Base-by-base conservation (phyloP, 805 yeast species). In the Kluyveromyces siamensis region DNA sequence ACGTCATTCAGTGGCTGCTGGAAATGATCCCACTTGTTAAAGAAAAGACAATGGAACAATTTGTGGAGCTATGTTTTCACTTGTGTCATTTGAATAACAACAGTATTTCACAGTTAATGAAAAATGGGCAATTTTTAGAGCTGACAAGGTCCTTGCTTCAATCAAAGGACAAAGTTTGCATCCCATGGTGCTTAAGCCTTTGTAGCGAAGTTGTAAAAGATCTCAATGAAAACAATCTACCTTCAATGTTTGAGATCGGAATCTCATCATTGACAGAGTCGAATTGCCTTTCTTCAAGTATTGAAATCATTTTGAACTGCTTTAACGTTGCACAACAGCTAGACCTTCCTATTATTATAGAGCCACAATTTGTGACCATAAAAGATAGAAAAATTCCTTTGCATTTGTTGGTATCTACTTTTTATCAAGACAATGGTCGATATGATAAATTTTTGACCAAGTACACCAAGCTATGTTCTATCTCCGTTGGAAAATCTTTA, bases 21-120 rank as follows among this genome's bases (percentile, higher is more conserved):
- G 37, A 41, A 7, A 50, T 57, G 19, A 47, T 58, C 18, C 45
- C 52, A 11, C 52, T 51, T 13, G 54, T 54, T 11, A 40, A 36
- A 14, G 52, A 52, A 30, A 56, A 56, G 47, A 46, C 54, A n/a
- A 57, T 65, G 59, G 63, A 62, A 43, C 63, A 63, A 45, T 63
- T 60, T 37, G 52, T 61, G n/a, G 58, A 54, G 30, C 58, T 61
- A 19, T 57, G 65, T 37, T 58, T 50, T 41, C 60, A 58, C 38
- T 43, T 58, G 2, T 49, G 56, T 5, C 60, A 58, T 21, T 43
- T 58, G 37, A 54, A 61, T 49, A 51, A 50, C 37, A 37, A 42
- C 1, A 48, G 55, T 8, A 40, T 59, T 11, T 44, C 50, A 8
- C 47, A 47, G 13, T 47, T 64, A 35, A 50, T 50, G 19, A 41